Evolutionary conservation across 352 stramenopile species (phyloP).

Genomic region (Phytophthora agathidicida): DNA sequence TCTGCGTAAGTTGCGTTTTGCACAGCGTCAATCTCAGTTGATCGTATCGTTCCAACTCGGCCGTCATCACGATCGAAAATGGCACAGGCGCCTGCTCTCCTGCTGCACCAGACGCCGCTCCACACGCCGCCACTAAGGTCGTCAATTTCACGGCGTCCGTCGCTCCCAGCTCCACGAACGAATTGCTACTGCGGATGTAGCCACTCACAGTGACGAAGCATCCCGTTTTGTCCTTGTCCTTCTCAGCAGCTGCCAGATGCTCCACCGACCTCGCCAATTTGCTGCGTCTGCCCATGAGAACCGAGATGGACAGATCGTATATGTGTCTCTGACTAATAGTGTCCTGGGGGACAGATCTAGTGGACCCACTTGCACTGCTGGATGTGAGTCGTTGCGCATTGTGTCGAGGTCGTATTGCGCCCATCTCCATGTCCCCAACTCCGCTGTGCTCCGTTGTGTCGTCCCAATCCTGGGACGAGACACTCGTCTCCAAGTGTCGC

Average conservation of each 20-base stretch:
- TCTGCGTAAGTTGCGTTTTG: conserved; percentile 54
- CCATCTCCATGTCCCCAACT: conserved; percentile 22
- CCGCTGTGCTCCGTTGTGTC: conserved; percentile 24
- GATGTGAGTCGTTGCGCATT: conserved; percentile 14
- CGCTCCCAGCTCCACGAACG: conserved; percentile 56
- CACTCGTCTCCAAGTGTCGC: conserved; percentile 31
- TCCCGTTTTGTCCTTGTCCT: conserved; percentile 56
- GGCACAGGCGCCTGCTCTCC: conserved; percentile 43
- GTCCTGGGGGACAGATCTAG: conserved; percentile 15
- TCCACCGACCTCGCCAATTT: conserved; percentile 52
- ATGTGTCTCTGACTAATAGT: conserved; percentile 7
- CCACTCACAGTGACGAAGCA: conserved; percentile 66
- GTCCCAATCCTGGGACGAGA: conserved; percentile 25
- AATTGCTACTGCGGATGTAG: conserved; percentile 47
- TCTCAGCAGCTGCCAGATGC: conserved; percentile 26
- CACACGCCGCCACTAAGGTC: conserved; percentile 41
- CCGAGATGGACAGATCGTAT: conserved; percentile 66
- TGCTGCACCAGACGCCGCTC: conserved; percentile 12
- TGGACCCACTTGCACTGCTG: conserved; percentile 31
- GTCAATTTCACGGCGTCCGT: conserved; percentile 71
- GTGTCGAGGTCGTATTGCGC: neutral
- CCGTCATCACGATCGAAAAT: conserved; percentile 64
- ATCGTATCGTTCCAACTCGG: conserved; percentile 64
- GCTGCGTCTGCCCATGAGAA: conserved; percentile 55
- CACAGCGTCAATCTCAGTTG: conserved; percentile 72